phyloP scores from a whole-genome alignment of 257 asterid genomes.

The Galeopsis tetrahit region DNA sequence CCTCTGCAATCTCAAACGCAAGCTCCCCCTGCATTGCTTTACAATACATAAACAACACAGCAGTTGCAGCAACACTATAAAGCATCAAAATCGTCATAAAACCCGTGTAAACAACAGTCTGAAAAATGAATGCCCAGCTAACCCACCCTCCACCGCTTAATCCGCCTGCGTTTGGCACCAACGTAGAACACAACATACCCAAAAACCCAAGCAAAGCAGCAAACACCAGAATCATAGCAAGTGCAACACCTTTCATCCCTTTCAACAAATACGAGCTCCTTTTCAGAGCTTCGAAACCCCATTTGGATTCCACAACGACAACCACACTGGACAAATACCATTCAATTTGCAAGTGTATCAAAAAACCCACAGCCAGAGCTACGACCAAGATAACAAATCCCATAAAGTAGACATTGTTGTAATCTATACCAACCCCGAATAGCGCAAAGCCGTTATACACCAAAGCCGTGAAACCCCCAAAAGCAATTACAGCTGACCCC shows the following conservation, averaged over 20 bases:
- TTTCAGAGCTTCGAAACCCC: constrained; percentile 71
- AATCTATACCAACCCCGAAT: constrained; percentile 51
- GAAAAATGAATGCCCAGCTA: constrained; percentile 58
- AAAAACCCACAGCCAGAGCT: constrained; percentile 27
- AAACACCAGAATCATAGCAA: constrained; percentile 54
- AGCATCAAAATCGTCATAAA: constrained; percentile 69
- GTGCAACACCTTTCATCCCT: constrained; percentile 71
- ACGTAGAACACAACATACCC: constrained; percentile 47
- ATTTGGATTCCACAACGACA: constrained; percentile 74
- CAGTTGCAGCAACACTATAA: constrained; percentile 55
- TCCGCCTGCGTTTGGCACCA: constrained; percentile 44
- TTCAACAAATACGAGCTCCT: constrained; percentile 68
- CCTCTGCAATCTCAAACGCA: constrained; percentile 82
- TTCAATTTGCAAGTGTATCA: constrained; percentile 61
- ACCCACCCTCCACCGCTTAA: constrained; percentile 45
- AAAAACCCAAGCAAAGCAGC: constrained; percentile 48
- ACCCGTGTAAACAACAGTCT: constrained; percentile 66
- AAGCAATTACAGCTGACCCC: constrained; percentile 28
- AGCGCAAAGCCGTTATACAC: constrained; percentile 35
- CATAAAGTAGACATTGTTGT: constrained; percentile 35
- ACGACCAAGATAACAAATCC: constrained; percentile 34
- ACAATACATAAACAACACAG: constrained; percentile 82
- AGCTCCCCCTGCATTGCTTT: constrained; percentile 83
- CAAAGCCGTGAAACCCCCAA: constrained; percentile 40
- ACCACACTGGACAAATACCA: constrained; percentile 67